phyloP scores from a whole-genome alignment of 352 stramenopile species.

The Phytophthora boehmeriae region DNA sequence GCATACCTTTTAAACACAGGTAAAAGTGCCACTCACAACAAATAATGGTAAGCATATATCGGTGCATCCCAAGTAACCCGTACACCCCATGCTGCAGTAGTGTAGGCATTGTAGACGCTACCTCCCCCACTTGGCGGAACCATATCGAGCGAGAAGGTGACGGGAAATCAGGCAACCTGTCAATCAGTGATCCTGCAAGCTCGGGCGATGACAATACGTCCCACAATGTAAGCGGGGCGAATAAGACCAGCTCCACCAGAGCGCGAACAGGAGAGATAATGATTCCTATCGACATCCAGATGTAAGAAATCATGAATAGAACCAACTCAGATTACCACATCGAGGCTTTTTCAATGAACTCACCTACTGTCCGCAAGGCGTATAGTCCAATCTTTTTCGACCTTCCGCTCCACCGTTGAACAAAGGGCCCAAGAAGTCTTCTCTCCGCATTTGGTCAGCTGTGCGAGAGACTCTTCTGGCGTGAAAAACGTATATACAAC shows the following conservation, averaged over 20 bases:
- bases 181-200: constrained; percentile 35
- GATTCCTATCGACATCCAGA: constrained; percentile 37
- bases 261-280: constrained; percentile 58
- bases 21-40: constrained; percentile 60
- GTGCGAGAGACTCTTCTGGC: constrained; percentile 43
- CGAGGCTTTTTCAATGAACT: no score
- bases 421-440: constrained; percentile 69
- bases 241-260: constrained; percentile 55
- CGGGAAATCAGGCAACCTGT: constrained; percentile 41
- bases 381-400: constrained; percentile 65
- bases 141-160: constrained; percentile 39
- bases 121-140: constrained; percentile 65
- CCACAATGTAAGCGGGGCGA: constrained; percentile 53
- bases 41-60: constrained; percentile 69
- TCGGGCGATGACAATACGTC: constrained; percentile 34
- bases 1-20: neutral
- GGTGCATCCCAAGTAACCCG: constrained; percentile 74
- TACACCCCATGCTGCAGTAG: constrained; percentile 45
- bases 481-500: neutral
- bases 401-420: constrained; percentile 61
- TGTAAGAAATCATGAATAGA: neutral
- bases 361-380: constrained; percentile 55
- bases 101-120: constrained; percentile 55
- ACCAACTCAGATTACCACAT: neutral
- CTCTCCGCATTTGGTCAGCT: constrained; percentile 54